Evolutionary conservation across 352 stramenopile genomes (phyloP).

Genomic region (Halophytophthora batemanensis): DNA sequence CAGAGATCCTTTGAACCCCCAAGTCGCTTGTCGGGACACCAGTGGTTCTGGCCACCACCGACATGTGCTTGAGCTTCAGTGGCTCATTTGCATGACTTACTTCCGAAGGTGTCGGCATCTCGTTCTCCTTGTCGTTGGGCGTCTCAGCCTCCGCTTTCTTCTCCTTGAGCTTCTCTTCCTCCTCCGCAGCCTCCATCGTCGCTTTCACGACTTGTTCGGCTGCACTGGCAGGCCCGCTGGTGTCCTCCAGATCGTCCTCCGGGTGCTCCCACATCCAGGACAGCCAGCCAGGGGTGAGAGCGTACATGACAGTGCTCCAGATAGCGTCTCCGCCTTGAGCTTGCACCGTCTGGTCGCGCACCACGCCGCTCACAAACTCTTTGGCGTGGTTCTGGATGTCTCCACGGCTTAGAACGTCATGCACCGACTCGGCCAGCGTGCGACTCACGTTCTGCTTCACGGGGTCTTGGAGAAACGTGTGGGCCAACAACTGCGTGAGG

Average conservation of each 20-base stretch:
- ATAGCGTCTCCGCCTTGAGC: slow-evolving; percentile 75
- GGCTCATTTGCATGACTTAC: slow-evolving; percentile 6
- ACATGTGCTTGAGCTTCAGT: slow-evolving; percentile 13
- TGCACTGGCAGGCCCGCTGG: no score
- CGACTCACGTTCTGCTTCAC: slow-evolving; percentile 62
- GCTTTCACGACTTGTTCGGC: no score
- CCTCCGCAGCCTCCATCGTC: slow-evolving; percentile 31
- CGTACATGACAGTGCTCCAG: slow-evolving; percentile 81
- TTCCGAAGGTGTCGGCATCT: not conserved
- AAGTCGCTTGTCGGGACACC: no score
- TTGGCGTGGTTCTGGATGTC: slow-evolving; percentile 84
- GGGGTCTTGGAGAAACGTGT: slow-evolving; percentile 63
- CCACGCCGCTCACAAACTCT: slow-evolving; percentile 74
- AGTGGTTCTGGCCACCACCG: slow-evolving; percentile 5
- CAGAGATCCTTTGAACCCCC: no score
- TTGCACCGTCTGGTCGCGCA: slow-evolving; percentile 80
- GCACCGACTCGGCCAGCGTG: slow-evolving; percentile 62
- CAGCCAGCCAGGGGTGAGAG: slow-evolving; percentile 67
- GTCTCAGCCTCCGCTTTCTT: slow-evolving; percentile 16
- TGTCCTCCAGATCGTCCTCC: slow-evolving; percentile 13
- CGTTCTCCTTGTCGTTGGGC: slow-evolving; percentile 3
- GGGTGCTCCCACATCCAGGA: slow-evolving; percentile 70
- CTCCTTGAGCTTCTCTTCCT: slow-evolving; percentile 23
- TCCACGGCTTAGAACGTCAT: slow-evolving; percentile 68
- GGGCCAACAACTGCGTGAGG: slow-evolving; percentile 55